A percentile compares a stretch with the other conserved stretches of the same genome.
Evolutionary conservation across 352 stramenopile genomes (phyloP).

Genomic region (Phytophthora pistaciae): DNA sequence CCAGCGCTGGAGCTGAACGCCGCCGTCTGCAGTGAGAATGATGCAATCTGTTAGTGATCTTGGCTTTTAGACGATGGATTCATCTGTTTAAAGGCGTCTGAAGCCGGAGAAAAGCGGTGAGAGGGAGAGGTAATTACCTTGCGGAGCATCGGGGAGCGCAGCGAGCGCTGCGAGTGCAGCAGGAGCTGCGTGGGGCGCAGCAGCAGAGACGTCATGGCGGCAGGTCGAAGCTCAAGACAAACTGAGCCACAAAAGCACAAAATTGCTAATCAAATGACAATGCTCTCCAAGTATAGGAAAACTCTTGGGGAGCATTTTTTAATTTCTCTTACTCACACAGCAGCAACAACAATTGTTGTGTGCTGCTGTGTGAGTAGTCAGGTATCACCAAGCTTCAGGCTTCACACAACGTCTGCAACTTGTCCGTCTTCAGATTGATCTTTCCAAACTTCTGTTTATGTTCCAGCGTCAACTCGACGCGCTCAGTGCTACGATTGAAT

Average conservation of each 20-base stretch:
- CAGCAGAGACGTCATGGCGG: constrained; percentile 28
- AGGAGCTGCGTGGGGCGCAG: constrained; percentile 30
- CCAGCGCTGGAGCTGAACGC: constrained; percentile 42
- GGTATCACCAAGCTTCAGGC: no score
- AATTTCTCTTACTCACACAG: no score
- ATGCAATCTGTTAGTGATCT: neutral
- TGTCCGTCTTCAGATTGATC: no score
- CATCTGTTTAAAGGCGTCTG: neutral
- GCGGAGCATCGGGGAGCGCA: constrained; percentile 6
- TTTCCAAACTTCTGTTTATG: no score
- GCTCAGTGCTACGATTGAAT: no score
- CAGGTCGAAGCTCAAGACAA: neutral
- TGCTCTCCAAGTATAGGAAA: no score
- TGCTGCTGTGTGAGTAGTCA: no score
- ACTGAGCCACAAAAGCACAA: neutral
- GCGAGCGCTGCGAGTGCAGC: constrained; percentile 24
- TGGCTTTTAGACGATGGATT: neutral
- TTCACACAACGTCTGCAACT: no score
- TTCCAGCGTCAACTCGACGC: no score
- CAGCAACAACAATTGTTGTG: no score
- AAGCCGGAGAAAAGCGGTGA: neutral
- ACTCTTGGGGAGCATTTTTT: no score
- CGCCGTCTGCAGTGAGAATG: constrained; percentile 13
- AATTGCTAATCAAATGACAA: no score
- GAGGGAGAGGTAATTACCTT: constrained; percentile 8